A percentile compares a stretch with the other conserved stretches of the same genome.
These are phyloP conservation scores for Kodamaea laetipori DNA, from an alignment of 805 yeast species.

Conservation along the genomic window DNA sequence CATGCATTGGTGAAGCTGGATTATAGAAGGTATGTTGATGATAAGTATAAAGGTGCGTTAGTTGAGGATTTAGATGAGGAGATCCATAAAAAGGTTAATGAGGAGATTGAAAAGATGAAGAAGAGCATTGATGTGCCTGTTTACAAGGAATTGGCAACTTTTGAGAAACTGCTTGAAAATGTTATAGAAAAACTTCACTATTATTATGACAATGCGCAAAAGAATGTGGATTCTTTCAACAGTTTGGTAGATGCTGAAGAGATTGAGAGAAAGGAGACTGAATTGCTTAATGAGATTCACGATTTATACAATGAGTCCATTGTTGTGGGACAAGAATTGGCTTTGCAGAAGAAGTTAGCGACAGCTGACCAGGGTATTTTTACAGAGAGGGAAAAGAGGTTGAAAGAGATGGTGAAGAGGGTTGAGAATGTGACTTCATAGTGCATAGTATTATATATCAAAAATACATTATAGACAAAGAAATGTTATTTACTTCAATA, in stretches of 20 bases:
- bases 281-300: constrained; percentile 14
- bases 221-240: constrained; percentile 3
- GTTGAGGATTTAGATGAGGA: constrained; percentile 38
- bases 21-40: constrained; percentile 32
- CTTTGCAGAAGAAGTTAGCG: constrained; percentile 11
- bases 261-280: constrained; percentile 8
- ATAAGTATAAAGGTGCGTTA: constrained; percentile 18
- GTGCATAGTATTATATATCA: no score
- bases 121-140: neutral
- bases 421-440: no score
- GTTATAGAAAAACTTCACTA: constrained; percentile 19
- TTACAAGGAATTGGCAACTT: neutral
- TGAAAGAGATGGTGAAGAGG: constrained; percentile 29
- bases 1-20: constrained; percentile 44
- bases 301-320: constrained; percentile 15
- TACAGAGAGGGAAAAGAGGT: constrained; percentile 20
- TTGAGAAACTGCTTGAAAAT: neutral
- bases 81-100: constrained; percentile 19
- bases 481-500: no score
- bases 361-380: constrained; percentile 24
- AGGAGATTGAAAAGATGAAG: constrained; percentile 21
- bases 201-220: constrained; percentile 13
- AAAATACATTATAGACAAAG: no score
- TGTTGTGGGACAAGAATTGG: constrained; percentile 21
- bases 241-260: constrained; percentile 9